phyloP scores from a whole-genome alignment of 169 alveolate genomes.

The Cryptosporidium bovis region DNA sequence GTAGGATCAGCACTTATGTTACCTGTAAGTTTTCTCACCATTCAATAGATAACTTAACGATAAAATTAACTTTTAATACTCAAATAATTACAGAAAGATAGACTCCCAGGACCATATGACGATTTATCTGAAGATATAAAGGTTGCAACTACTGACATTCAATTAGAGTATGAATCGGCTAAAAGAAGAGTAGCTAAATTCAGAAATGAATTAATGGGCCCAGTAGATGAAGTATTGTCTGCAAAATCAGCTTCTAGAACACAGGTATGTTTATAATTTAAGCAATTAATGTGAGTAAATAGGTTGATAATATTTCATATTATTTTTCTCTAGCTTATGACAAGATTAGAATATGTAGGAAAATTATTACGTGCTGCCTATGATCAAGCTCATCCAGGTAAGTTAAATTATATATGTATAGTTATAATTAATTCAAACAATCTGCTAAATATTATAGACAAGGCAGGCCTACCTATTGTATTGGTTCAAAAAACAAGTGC shows the following conservation, averaged over 20 bases:
- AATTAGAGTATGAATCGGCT: slow-evolving; percentile 69
- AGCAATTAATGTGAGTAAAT: neutral
- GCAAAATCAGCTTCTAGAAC: slow-evolving; percentile 50
- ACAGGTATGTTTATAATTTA: slow-evolving; percentile 32
- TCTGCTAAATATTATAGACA: neutral
- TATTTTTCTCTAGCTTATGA: slow-evolving; percentile 21
- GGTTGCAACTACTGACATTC: slow-evolving; percentile 59
- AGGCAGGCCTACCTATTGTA: slow-evolving; percentile 71
- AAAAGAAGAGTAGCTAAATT: slow-evolving; percentile 67
- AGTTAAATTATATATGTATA: neutral
- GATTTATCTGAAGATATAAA: slow-evolving; percentile 69
- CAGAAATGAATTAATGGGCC: slow-evolving; percentile 72
- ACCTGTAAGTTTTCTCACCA: slow-evolving; percentile 49
- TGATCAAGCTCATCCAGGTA: slow-evolving; percentile 76
- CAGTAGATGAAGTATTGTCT: slow-evolving; percentile 46
- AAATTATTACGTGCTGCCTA: slow-evolving; percentile 69
- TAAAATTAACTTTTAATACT: neutral
- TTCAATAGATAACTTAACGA: neutral
- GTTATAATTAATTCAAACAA: neutral
- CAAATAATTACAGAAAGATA: slow-evolving; percentile 41
- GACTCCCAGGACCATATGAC: slow-evolving; percentile 67
- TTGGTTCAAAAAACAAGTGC: slow-evolving; percentile 58
- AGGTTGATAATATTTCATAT: neutral
- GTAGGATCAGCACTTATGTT: slow-evolving; percentile 48
- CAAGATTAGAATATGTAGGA: slow-evolving; percentile 68